A percentile compares a stretch with the other conserved stretches of the same genome.
Evolutionary conservation across 306 rosid species (phyloP).

Genomic region (Adenanthera pavonina): DNA sequence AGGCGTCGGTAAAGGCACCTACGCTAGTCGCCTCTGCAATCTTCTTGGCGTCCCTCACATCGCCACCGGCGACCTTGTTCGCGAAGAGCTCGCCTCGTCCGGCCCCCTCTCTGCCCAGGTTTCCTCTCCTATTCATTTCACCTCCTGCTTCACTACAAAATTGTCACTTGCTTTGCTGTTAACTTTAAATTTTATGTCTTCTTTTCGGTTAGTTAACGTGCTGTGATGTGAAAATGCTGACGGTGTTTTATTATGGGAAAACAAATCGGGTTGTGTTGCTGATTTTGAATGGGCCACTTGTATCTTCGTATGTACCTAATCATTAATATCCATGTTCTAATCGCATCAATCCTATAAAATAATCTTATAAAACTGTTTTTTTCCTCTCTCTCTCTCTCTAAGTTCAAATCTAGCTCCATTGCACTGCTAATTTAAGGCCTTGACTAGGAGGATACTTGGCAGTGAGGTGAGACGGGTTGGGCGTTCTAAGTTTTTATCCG

Average conservation of each 20-base stretch:
- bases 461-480: not conserved
- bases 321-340: not conserved
- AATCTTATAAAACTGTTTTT: not conserved
- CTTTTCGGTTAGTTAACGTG: not conserved
- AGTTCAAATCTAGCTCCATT: not conserved
- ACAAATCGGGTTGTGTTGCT: not conserved
- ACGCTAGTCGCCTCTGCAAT: slow-evolving; percentile 82
- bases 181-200: not conserved
- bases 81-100: slow-evolving; percentile 85
- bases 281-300: not conserved
- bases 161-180: not conserved
- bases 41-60: slow-evolving; percentile 87
- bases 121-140: not conserved
- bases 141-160: not conserved
- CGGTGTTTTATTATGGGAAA: not conserved
- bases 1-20: slow-evolving; percentile 96
- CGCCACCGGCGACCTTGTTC: slow-evolving; percentile 95
- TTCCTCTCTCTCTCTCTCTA: not conserved
- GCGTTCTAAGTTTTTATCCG: not conserved
- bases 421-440: not conserved
- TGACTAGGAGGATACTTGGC: not conserved
- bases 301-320: not conserved
- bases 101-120: slow-evolving; percentile 79
- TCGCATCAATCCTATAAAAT: not conserved
- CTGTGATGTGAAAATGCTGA: not conserved